phyloP scores from a whole-genome alignment of 2,329 filamentous ascomycete genomes.

The Septoria petroselini region DNA sequence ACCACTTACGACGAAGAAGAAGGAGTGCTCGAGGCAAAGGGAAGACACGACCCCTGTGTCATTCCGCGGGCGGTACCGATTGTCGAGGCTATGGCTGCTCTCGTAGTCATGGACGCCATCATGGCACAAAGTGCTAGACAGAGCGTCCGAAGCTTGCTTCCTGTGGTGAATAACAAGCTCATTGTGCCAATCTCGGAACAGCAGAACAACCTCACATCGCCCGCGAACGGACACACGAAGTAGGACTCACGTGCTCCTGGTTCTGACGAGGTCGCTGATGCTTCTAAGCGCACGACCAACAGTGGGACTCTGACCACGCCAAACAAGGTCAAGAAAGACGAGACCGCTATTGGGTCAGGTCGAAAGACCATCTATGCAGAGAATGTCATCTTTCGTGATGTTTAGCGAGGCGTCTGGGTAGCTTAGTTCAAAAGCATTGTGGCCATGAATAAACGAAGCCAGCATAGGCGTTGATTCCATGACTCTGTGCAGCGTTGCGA shows the following conservation, averaged over 20 bases:
- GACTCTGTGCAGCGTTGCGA: no score
- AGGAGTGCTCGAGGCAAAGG: conserved; percentile 84
- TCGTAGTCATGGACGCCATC: conserved; percentile 83
- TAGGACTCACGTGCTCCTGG: not conserved
- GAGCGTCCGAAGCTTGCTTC: conserved; percentile 47
- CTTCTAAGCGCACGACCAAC: not conserved
- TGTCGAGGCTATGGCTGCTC: conserved; percentile 84
- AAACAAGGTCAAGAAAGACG: not conserved
- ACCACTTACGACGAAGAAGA: conserved; percentile 72
- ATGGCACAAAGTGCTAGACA: conserved; percentile 72
- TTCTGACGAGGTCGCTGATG: not conserved
- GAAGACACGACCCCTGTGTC: conserved; percentile 89
- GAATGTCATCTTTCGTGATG: not conserved
- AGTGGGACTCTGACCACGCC: not conserved
- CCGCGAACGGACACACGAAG: conserved; percentile 20
- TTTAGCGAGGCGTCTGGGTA: not conserved
- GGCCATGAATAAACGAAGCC: no score
- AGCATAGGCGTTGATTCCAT: no score
- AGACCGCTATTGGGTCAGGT: not conserved
- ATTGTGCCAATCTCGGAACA: conserved; percentile 27
- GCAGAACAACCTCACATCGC: conserved; percentile 27
- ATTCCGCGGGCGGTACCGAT: conserved; percentile 82
- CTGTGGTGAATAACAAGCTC: conserved; percentile 37
- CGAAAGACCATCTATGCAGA: not conserved
- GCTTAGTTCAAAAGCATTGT: no score